A percentile compares a stretch with the other conserved stretches of the same genome.
Evolutionary conservation across 75 land plant genomes (phyloP).

Genomic region (Pseudotsuga menziesii): DNA sequence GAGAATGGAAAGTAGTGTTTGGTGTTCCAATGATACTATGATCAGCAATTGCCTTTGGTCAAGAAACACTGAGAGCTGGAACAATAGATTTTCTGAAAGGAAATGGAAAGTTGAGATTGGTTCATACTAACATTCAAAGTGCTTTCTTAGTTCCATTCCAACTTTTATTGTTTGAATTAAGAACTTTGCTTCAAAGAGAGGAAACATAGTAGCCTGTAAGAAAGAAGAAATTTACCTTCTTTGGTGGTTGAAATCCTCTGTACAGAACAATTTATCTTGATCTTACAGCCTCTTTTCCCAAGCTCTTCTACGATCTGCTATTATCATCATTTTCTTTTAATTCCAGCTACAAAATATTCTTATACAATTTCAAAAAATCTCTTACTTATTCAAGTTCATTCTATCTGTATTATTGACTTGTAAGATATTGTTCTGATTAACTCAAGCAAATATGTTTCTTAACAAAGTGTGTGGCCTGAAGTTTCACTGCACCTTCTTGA

Average conservation of each 20-base stretch:
- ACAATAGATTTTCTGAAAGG: too few relatives aligned
- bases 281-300: constrained; percentile 43
- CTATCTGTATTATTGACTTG: not conserved
- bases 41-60: too few relatives aligned
- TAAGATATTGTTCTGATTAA: not conserved
- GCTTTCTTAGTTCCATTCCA: too few relatives aligned
- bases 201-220: not conserved
- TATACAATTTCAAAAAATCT: not conserved
- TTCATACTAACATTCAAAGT: too few relatives aligned
- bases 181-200: too few relatives aligned
- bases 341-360: not conserved
- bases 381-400: not conserved
- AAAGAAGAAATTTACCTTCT: constrained; percentile 36
- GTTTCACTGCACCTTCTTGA: constrained; percentile 53
- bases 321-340: not conserved
- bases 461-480: not conserved
- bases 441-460: not conserved
- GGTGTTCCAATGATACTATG: too few relatives aligned
- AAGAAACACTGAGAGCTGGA: too few relatives aligned
- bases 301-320: constrained; percentile 67
- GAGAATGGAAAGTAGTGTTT: too few relatives aligned
- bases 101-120: too few relatives aligned
- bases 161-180: too few relatives aligned
- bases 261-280: constrained; percentile 55
- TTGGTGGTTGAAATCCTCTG: constrained; percentile 38